Base-by-base conservation (phyloP, 2,329 filamentous ascomycete species). In the Thielaviopsis euricoi region DNA sequence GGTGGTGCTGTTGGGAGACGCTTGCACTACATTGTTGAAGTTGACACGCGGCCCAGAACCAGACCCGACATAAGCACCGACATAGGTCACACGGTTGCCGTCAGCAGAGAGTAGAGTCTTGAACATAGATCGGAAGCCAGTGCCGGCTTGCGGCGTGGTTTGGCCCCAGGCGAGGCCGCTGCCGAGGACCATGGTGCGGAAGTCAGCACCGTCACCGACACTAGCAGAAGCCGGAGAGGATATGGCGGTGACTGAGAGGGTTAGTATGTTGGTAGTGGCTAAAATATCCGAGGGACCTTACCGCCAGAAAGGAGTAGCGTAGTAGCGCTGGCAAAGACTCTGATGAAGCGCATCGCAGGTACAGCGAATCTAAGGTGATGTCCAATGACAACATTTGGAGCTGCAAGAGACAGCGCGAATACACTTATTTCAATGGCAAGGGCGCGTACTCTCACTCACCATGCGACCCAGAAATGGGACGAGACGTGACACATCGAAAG, bases 91-190 rank as follows among this genome's bases (percentile, higher is more conserved):
- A 6, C 62, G 17, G 58, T 68, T 66, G 12, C 68, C 68, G 49
- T 63, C 57, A 1, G 57, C 52, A 10, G 63, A 60, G 17, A 75
- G 65, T 55, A 66, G 58, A 43, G 71, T 64, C 15, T 67, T 66
- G 12, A 76, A 66, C 26, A 56, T 51, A 52, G 69, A 61, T 9
- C 70, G 67, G 63, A 71, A 72, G 17, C 70, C 70, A 53, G 71
- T 71, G 26, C 33, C 22, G 12, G 66, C 66, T 58, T 68, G 64
- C 12, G 57, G 63, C 0, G 69, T 71, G 1, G 57, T 63, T 25
- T 63, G 61, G 19, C 71, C 70, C 57, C 65, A 68, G 6, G 69
- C 71, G 59, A 72, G 68, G 48, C 70, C 70, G 40, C 69, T 70
- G 15, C 71, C 70, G 1, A 73, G 63, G 0, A 70, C 69, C 67